Evolutionary conservation across 106 monocot genomes (phyloP), one percentile per base, ranked within the genome.

Genomic region (Gastrodia elata): DNA sequence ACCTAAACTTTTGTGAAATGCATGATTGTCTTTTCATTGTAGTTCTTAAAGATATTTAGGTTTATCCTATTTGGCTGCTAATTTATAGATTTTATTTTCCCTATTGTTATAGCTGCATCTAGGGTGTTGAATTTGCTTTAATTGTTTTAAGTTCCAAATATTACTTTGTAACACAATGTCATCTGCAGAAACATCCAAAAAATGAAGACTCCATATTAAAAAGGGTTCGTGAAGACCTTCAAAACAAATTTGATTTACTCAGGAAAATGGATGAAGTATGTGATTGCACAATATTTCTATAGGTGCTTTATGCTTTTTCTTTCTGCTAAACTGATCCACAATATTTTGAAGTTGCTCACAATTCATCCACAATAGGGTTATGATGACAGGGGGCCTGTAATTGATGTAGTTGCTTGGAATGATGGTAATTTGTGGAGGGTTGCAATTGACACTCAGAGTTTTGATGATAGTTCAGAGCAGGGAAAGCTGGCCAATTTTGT

Each of bases 341-440:
- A 33, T 57, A 26, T 33, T 26, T 37, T 74, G 34, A 69, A 30
- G 30, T 22, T 15, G 42, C 28, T 61, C 52, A 41, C 59, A 32
- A 15, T 69, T 52, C 70, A 70, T 80, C 35, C 65, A 52, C 80
- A 73, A 55, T 78, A 98, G 97, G 83, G 41, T 68, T 98, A 98
- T 82, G 97, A 98, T 85, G 97, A 98, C 79, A 91, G 70, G 72
- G 97, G 97, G 27, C 93, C 97, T 43, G 55, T 93, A 39, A 91
- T 98, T 56, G 93, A 98, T 82, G 79, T 88, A 58, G 88, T 98
- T 82, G 86, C 84, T 52, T 98, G 97, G 97, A 61, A 98, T 75
- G 97, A 98, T 85, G 93, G 93, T 78, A 82, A 80, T 70, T 82
- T 85, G 7, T 98, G 97, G 97, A 93, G 97, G 71, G 97, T 91